A percentile compares a stretch with the other conserved stretches of the same genome.
Conservation (phyloP, 176 grass and related monocot species). For the Oryza glumipatula region DNA sequence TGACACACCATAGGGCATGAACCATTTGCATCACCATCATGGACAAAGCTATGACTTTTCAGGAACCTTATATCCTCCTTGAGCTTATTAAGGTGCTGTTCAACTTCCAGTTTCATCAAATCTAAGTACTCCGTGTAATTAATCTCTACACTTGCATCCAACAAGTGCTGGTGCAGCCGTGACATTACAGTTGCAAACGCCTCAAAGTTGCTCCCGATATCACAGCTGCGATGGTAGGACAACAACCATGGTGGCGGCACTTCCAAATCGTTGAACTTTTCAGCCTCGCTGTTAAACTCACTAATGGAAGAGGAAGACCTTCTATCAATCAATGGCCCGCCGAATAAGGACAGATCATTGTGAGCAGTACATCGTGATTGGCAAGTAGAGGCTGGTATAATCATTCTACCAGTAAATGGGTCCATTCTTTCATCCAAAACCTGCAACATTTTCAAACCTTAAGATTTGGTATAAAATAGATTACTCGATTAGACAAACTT, state of each 20-base stretch:
- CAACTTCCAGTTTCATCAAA: slow-evolving; percentile 54
- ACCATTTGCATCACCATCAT: slow-evolving; percentile 19
- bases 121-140: slow-evolving; percentile 45
- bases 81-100: slow-evolving; percentile 63
- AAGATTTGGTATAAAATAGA: neutral
- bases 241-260: neutral
- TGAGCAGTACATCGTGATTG: slow-evolving; percentile 31
- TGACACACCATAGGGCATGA: neutral
- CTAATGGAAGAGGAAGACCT: neutral
- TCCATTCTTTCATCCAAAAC: slow-evolving; percentile 50
- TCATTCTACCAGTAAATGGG: slow-evolving; percentile 29
- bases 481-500: neutral
- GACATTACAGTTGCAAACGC: slow-evolving; percentile 40
- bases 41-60: slow-evolving; percentile 30
- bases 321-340: neutral
- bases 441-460: slow-evolving; percentile 21
- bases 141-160: slow-evolving; percentile 48
- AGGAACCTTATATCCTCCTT: slow-evolving; percentile 54
- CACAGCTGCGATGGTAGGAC: slow-evolving; percentile 29
- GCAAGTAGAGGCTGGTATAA: neutral
- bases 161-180: slow-evolving; percentile 35
- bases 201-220: slow-evolving; percentile 24
- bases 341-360: slow-evolving; percentile 17
- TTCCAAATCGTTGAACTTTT: slow-evolving; percentile 2
- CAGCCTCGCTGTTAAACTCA: neutral